Evolutionary conservation across 768 basidiomycete species (phyloP).

Genomic region (Suillus placidus): DNA sequence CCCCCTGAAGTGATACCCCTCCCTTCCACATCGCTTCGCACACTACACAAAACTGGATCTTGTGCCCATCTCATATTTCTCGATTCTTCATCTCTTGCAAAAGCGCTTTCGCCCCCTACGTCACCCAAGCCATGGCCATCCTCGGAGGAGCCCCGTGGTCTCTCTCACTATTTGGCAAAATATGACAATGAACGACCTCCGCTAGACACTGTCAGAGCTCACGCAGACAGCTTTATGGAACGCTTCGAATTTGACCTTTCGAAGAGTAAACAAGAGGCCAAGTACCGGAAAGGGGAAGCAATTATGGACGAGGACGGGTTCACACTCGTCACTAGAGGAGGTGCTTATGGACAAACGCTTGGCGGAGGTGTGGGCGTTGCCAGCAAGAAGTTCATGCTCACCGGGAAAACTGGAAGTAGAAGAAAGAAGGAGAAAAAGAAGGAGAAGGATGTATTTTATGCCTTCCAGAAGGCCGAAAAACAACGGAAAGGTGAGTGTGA

Average conservation of each 20-base stretch:
- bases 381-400: slow-evolving; percentile 55
- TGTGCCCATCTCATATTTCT: slow-evolving; percentile 75
- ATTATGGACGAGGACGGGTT: slow-evolving; percentile 95
- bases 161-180: slow-evolving; percentile 68
- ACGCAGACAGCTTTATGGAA: slow-evolving; percentile 78
- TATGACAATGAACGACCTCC: slow-evolving; percentile 76
- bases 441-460: slow-evolving; percentile 82
- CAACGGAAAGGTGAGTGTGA: slow-evolving; percentile 70
- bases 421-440: slow-evolving; percentile 58
- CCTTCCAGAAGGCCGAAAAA: slow-evolving; percentile 89
- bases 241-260: slow-evolving; percentile 67
- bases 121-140: slow-evolving; percentile 64
- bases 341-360: slow-evolving; percentile 84
- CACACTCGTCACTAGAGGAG: slow-evolving; percentile 90
- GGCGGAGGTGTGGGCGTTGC: slow-evolving; percentile 77
- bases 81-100: slow-evolving; percentile 70
- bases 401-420: slow-evolving; percentile 37
- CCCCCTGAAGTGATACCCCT: slow-evolving; percentile 63
- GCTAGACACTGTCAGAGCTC: slow-evolving; percentile 69
- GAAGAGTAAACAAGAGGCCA: slow-evolving; percentile 60
- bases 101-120: slow-evolving; percentile 56
- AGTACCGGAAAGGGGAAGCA: slow-evolving; percentile 82
- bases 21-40: slow-evolving; percentile 55
- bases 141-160: slow-evolving; percentile 62
- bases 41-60: slow-evolving; percentile 60